Conservation (phyloP, 371 early-diverging fungal species). For the Actinomortierella wolfii region DNA sequence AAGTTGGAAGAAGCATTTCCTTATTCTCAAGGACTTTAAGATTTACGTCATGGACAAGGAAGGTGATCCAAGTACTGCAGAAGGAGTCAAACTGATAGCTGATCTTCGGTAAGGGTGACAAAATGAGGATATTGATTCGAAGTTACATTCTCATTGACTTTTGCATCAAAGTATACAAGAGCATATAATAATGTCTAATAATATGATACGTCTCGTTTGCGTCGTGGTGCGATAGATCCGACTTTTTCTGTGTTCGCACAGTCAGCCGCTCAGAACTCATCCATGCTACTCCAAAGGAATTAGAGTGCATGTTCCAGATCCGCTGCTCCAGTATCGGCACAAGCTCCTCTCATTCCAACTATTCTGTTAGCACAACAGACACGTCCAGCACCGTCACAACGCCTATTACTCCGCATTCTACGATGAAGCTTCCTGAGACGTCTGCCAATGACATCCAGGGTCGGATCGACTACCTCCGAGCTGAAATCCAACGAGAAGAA, state of each 20-base stretch:
- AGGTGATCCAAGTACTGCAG: slow-evolving; percentile 23
- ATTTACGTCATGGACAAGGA: slow-evolving; percentile 41
- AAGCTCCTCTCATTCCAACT: slow-evolving; percentile 13
- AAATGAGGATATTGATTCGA: not conserved
- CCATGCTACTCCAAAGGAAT: slow-evolving; percentile 38
- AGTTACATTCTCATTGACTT: not conserved
- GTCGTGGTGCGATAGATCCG: slow-evolving; percentile 21
- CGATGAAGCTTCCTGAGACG: not conserved
- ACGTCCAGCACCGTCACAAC: slow-evolving; percentile 14
- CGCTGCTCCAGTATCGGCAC: slow-evolving; percentile 43
- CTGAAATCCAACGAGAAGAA: slow-evolving; percentile 39
- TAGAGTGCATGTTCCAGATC: slow-evolving; percentile 42
- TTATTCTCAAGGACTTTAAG: slow-evolving; percentile 32
- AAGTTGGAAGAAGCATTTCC: slow-evolving; percentile 43
- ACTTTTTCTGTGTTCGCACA: slow-evolving; percentile 44
- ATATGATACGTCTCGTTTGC: not conserved
- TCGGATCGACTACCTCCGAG: slow-evolving; percentile 24
- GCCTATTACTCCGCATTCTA: not conserved
- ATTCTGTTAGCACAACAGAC: slow-evolving; percentile 36
- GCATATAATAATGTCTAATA: not conserved
- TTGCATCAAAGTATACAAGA: too few relatives aligned
- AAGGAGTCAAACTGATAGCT: slow-evolving; percentile 21
- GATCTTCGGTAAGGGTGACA: slow-evolving; percentile 25
- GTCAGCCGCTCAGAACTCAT: slow-evolving; percentile 42
- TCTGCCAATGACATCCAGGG: slow-evolving; percentile 19